phyloP scores from a whole-genome alignment of 345 rosid species.

The Syzygium aqueum region DNA sequence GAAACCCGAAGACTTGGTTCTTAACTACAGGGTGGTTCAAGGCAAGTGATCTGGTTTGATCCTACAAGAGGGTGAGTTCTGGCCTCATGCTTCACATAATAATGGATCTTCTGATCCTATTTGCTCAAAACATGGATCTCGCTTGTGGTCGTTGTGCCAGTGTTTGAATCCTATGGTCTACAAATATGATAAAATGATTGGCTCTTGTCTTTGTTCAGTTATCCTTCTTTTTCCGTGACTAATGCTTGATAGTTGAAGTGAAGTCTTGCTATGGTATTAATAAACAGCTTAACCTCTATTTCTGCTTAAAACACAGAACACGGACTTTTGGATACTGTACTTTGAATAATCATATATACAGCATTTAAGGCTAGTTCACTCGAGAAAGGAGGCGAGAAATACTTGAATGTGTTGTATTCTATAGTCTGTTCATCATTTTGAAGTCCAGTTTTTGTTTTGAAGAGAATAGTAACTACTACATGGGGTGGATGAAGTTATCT shows the following conservation, averaged over 20 bases:
- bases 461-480: background rate
- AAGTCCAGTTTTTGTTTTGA: background rate
- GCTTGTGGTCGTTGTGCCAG: background rate
- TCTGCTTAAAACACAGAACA: background rate
- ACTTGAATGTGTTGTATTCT: background rate
- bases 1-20: slow-evolving; percentile 91
- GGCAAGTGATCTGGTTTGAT: slow-evolving; percentile 46
- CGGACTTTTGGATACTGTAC: background rate
- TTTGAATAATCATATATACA: background rate
- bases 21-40: slow-evolving; percentile 70
- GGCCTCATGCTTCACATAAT: background rate
- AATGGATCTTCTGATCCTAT: background rate
- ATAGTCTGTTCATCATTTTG: background rate
- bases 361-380: background rate
- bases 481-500: background rate
- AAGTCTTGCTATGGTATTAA: background rate
- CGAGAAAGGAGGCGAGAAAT: background rate
- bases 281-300: background rate
- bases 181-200: background rate
- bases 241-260: background rate
- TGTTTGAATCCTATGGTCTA: background rate
- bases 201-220: background rate
- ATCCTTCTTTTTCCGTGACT: background rate
- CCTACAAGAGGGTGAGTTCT: background rate
- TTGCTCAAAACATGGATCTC: background rate